Percentiles rank a stretch among this genome's conserved stretches.
Evolutionary conservation across 2,329 filamentous ascomycete genomes (phyloP).

Genomic region (Beauveria medogensis): DNA sequence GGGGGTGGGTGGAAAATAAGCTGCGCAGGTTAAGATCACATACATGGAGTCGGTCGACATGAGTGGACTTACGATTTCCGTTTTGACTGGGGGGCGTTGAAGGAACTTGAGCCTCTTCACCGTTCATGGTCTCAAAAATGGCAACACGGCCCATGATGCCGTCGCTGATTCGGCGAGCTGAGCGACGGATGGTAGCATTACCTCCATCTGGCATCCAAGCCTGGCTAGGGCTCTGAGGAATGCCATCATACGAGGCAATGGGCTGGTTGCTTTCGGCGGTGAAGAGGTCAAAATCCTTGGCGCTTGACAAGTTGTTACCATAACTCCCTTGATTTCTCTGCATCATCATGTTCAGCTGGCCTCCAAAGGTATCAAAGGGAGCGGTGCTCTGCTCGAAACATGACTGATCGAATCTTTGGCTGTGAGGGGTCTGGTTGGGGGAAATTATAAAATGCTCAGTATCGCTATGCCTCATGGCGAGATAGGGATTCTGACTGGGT

Average conservation of each 20-base stretch:
- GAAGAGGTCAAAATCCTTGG: constrained; percentile 45
- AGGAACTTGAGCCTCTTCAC: constrained; percentile 41
- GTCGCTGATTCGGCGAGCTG: constrained; percentile 46
- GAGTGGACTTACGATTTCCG: constrained; percentile 42
- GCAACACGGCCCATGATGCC: constrained; percentile 51
- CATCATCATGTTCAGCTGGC: constrained; percentile 36
- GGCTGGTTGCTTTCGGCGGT: constrained; percentile 37
- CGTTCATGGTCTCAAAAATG: constrained; percentile 49
- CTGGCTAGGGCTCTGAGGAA: constrained; percentile 38
- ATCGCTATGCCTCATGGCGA: constrained; percentile 25
- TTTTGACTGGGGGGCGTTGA: constrained; percentile 56
- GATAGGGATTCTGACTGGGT: constrained; percentile 18
- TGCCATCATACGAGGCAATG: constrained; percentile 42
- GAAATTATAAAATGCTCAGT: constrained; percentile 51
- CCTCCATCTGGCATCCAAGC: constrained; percentile 46
- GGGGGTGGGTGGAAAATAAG: constrained; percentile 60
- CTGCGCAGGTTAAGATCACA: constrained; percentile 25
- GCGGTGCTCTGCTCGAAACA: constrained; percentile 36
- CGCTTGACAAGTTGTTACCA: constrained; percentile 30
- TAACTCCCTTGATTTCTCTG: constrained; percentile 39
- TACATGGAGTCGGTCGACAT: background rate
- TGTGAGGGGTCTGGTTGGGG: constrained; percentile 46
- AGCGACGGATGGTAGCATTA: constrained; percentile 32
- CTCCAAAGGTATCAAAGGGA: constrained; percentile 39
- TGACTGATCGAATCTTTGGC: constrained; percentile 43